These are phyloP conservation scores for Hemileccinum rubropunctum DNA, from an alignment of 768 basidiomycete genomes.

Conservation along the genomic window DNA sequence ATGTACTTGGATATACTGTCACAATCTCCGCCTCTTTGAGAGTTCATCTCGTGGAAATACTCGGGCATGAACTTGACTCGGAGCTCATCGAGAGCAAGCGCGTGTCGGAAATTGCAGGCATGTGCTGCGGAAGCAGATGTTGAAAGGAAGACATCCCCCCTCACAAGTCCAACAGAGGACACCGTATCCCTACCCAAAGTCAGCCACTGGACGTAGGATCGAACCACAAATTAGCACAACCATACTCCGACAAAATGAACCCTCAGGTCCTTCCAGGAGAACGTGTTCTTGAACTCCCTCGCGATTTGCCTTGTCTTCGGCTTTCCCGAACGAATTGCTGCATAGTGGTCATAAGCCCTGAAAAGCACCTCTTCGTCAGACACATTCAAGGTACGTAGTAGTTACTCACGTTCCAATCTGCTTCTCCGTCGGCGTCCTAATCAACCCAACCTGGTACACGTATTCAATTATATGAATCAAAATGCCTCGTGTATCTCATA, in stretches of 20 bases:
- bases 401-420: slow-evolving; percentile 30
- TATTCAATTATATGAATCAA: background rate
- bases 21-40: slow-evolving; percentile 13
- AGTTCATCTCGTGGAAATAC: slow-evolving; percentile 33
- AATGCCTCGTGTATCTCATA: background rate
- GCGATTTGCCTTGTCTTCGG: slow-evolving; percentile 18
- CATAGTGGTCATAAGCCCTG: slow-evolving; percentile 22
- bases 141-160: slow-evolving; percentile 45
- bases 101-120: slow-evolving; percentile 61
- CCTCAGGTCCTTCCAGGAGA: slow-evolving; percentile 39
- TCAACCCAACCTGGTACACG: slow-evolving; percentile 31
- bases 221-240: slow-evolving; percentile 19
- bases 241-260: slow-evolving; percentile 55
- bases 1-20: slow-evolving; percentile 11
- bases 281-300: slow-evolving; percentile 42
- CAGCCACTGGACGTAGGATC: background rate
- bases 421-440: slow-evolving; percentile 29
- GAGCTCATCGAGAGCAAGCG: slow-evolving; percentile 61
- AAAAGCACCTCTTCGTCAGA: background rate
- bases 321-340: slow-evolving; percentile 14
- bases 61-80: slow-evolving; percentile 56
- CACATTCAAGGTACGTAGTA: background rate
- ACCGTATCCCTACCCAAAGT: slow-evolving; percentile 56
- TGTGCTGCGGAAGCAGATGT: slow-evolving; percentile 56
- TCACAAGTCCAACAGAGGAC: slow-evolving; percentile 56